Conservation (phyloP, 495 filamentous ascomycete genomes). For the Penicillium coprophilum region DNA sequence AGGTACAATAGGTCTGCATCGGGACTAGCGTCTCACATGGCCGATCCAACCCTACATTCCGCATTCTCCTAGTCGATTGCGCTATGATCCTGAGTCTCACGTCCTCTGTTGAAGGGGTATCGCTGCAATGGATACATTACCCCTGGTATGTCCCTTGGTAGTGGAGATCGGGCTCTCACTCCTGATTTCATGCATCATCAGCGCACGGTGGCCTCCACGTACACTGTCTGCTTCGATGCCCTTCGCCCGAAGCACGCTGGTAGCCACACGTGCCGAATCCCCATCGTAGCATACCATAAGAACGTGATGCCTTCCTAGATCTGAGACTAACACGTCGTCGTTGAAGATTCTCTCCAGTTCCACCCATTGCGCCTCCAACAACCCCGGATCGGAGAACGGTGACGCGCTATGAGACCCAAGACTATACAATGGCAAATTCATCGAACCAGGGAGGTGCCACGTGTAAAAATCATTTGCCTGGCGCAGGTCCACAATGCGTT, state of each 20-base stretch:
- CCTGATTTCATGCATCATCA: conserved; percentile 34
- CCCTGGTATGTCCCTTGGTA: conserved; percentile 15
- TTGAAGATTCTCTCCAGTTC: conserved; percentile 44
- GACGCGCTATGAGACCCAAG: conserved; percentile 34
- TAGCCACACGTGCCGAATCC: conserved; percentile 53
- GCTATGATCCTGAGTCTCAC: neutral
- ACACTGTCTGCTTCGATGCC: conserved; percentile 52
- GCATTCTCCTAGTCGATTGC: neutral
- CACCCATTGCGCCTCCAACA: conserved; percentile 47
- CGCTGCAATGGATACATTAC: conserved; percentile 22
- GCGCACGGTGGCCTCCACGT: conserved; percentile 42
- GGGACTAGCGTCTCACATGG: conserved; percentile 23
- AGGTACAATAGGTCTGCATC: conserved; percentile 11
- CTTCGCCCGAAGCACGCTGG: conserved; percentile 51
- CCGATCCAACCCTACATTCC: conserved; percentile 27
- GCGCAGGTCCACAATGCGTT: conserved; percentile 45
- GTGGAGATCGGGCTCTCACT: conserved; percentile 9
- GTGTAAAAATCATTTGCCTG: conserved; percentile 38
- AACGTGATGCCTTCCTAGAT: conserved; percentile 35
- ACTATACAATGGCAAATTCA: conserved; percentile 43
- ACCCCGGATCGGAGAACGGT: conserved; percentile 45
- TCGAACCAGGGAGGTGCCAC: conserved; percentile 46
- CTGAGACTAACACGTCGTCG: conserved; percentile 23
- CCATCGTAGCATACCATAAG: conserved; percentile 55
- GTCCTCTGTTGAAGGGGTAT: conserved; percentile 24